Base-by-base conservation (phyloP, 2,329 filamentous ascomycete species). In the Cadophora sp. region DNA sequence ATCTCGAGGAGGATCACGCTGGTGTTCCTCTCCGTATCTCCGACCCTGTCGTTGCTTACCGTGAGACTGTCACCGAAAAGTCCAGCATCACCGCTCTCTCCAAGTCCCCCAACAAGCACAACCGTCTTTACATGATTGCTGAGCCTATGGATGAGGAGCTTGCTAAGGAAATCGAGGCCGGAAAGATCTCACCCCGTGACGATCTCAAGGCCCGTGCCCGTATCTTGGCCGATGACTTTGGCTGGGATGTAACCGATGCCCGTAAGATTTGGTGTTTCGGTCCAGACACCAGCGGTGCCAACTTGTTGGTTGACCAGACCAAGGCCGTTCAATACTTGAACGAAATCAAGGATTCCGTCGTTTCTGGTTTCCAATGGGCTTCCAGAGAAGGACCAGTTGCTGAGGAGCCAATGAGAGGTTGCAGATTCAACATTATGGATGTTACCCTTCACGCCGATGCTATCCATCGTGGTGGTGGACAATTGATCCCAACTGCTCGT, bases 91-190 rank as follows among this genome's bases (percentile, higher is more conserved):
- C 93, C 80, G 96, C 96, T 76, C 88, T 99, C 79, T 98, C 96
- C 84, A 99, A 99, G 89, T 99, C 96, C 60, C 96, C 96, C 86
- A 99, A 99, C 92, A 99, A 99, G 93, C 96, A 99, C 92, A 99
- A 99, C 90, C 95, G 96, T 94, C 89, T 99, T 71, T 99, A 98
- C 88, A 91, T 99, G 85, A 89, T 88, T 83, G 96, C 96, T 74
- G 86, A 94, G 85, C 96, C 96, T 77, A 87, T 99, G 66, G 89
- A 89, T 56, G 96, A 99, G 89, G 96, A 98, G 77, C 91, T 99
- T 70, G 87, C 92, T 77, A 89, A 89, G 80, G 92, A 92, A 79
- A 99, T 99, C 75, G 96, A 99, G 87, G 75, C 80, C 66, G 96
- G 96, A 86, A 96, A 94, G 88, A 94, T 99, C 82, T 87, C 84